Conservation (phyloP, 2,329 filamentous ascomycete species). For the Davidsoniella virescens region DNA sequence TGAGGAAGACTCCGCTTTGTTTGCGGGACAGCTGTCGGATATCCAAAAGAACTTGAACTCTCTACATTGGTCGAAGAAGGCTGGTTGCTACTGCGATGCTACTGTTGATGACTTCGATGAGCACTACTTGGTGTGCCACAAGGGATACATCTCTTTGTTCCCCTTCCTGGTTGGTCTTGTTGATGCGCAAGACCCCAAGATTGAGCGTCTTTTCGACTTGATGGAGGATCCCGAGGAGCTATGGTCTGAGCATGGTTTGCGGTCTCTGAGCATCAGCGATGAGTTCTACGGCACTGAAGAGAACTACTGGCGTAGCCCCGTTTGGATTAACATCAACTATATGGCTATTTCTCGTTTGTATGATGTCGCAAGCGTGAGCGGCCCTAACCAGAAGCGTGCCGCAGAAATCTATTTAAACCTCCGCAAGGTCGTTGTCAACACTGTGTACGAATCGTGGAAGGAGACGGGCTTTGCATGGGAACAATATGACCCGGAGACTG, state of each 20-base stretch:
- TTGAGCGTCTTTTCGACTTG: constrained; percentile 61
- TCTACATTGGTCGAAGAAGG: constrained; percentile 74
- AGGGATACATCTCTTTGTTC: constrained; percentile 87
- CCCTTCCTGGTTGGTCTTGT: constrained; percentile 79
- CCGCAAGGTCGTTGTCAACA: constrained; percentile 72
- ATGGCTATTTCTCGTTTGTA: constrained; percentile 32
- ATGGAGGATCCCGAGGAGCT: constrained; percentile 68
- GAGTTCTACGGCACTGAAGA: constrained; percentile 76
- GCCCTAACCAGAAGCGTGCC: constrained; percentile 54
- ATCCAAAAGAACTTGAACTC: constrained; percentile 80
- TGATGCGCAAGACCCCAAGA: constrained; percentile 52
- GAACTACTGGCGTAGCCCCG: constrained; percentile 91
- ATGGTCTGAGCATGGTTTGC: constrained; percentile 80
- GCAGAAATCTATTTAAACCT: constrained; percentile 59
- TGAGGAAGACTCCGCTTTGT: constrained; percentile 58
- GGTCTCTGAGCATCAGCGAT: constrained; percentile 73
- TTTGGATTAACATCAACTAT: constrained; percentile 97
- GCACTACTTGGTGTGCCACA: constrained; percentile 77
- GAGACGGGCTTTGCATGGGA: constrained; percentile 96
- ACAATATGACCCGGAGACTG: constrained; percentile 90
- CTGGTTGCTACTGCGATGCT: constrained; percentile 80
- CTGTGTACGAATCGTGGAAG: constrained; percentile 74
- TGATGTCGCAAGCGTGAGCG: constrained; percentile 29
- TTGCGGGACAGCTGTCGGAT: constrained; percentile 53
- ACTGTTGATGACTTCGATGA: constrained; percentile 95